Evolutionary conservation across 768 basidiomycete species (phyloP).

Genomic region (Bullera alba): DNA sequence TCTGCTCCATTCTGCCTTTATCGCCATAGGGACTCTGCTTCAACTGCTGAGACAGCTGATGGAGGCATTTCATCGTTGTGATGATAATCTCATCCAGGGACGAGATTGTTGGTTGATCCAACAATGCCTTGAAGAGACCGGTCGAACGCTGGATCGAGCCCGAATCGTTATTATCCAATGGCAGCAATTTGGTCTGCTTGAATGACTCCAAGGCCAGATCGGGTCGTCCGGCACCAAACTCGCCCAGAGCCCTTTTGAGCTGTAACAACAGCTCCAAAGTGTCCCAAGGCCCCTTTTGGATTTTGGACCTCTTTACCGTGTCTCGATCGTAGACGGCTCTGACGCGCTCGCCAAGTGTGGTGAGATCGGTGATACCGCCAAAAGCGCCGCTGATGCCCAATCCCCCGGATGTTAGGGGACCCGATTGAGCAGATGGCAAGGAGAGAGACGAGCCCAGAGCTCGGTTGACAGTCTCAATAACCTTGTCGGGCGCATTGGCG

Average conservation of each 20-base stretch:
- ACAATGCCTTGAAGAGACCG: slow-evolving; percentile 84
- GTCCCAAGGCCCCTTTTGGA: slow-evolving; percentile 59
- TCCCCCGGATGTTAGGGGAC: slow-evolving; percentile 13
- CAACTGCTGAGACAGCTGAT: slow-evolving; percentile 67
- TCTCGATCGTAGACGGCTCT: slow-evolving; percentile 57
- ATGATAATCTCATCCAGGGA: slow-evolving; percentile 83
- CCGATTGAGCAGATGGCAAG: slow-evolving; percentile 46
- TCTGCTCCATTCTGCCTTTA: slow-evolving; percentile 53
- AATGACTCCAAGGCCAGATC: slow-evolving; percentile 83
- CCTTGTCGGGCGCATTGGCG: slow-evolving; percentile 80
- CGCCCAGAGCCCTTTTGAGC: slow-evolving; percentile 72
- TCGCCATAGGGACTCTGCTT: slow-evolving; percentile 69
- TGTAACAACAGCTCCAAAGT: slow-evolving; percentile 57
- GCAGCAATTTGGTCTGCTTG: slow-evolving; percentile 78
- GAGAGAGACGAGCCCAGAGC: slow-evolving; percentile 77
- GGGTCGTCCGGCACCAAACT: slow-evolving; percentile 62
- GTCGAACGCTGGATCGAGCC: slow-evolving; percentile 75
- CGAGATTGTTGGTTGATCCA: slow-evolving; percentile 64
- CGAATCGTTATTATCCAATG: slow-evolving; percentile 69
- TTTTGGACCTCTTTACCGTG: slow-evolving; percentile 67
- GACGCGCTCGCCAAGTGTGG: slow-evolving; percentile 65
- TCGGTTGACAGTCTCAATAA: slow-evolving; percentile 76
- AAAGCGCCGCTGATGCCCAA: slow-evolving; percentile 47
- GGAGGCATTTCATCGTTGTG: slow-evolving; percentile 85
- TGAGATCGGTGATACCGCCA: slow-evolving; percentile 54